Evolutionary conservation across 805 yeast species (phyloP), one percentile per base, ranked within the genome.

Genomic region (Wickerhamomyces chambardii): DNA sequence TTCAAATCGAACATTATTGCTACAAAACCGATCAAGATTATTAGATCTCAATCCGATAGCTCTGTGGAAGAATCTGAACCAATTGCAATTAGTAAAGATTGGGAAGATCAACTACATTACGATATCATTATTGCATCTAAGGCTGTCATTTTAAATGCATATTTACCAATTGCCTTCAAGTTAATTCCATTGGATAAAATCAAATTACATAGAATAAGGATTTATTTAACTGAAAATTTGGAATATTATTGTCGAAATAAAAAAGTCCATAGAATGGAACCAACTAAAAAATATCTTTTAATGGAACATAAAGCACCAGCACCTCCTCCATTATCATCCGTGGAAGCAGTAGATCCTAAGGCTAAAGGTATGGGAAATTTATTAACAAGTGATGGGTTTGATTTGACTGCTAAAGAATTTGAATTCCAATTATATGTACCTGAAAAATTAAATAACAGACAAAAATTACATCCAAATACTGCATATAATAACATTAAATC

Each of bases 61-160:
- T 83, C 86, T 29, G 70, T 81, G 17, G 97, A 92, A 53, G 90
- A 84, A 50, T 78, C 82, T 42, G 98, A 92, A 53, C 97, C 98
- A 0, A 90, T 92, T 36, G 84, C 86, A 5, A 86, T 92, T 27
- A 70, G 81, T 19, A 69, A 95, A 40, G 90, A 84, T 44, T 92
- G 98, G 98, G 97, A 90, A 55, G 87, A 84, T 53, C 85, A 84
- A 53, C 58, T 92, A 24, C 78, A 79, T 45, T 92, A 92, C 53
- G 97, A 92, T 50, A 86, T 92, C 30, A 77, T 87, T 15, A 79
- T 92, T 36, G 94, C 95, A 2, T 84, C 95, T 19, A 92, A 90
- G 55, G 79, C 87, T 19, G 76, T 92, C 36, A 78, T 94, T 8
- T 66, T 92, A 33, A 87, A 94, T 53, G 78, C 90, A 3, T 77